phyloP scores from a whole-genome alignment of 345 rosid species.

The Syzygium oleosum region DNA sequence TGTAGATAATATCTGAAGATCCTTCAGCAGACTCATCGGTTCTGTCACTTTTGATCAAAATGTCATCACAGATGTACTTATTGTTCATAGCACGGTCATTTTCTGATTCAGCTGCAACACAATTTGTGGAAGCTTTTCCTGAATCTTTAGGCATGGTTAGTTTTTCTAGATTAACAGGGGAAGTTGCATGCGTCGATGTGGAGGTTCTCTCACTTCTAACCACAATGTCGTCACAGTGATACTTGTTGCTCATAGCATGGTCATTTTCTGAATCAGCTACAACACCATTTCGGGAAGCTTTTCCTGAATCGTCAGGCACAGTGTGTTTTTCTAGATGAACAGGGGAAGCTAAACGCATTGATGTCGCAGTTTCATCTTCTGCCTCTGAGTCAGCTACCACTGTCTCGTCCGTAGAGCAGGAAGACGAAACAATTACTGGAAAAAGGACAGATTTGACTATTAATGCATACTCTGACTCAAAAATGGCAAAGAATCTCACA shows the following conservation, averaged over 20 bases:
- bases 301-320: slow-evolving; percentile 12
- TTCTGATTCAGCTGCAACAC: slow-evolving; percentile 1
- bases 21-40: slow-evolving; percentile 42
- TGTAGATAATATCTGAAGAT: slow-evolving; percentile 60
- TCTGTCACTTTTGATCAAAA: slow-evolving; percentile 23
- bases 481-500: background rate
- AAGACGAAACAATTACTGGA: slow-evolving; percentile 75
- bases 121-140: background rate
- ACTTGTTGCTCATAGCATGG: slow-evolving; percentile 10
- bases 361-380: slow-evolving; percentile 48
- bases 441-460: background rate
- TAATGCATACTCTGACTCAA: background rate
- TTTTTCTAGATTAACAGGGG: slow-evolving; percentile 1
- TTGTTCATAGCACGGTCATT: background rate
- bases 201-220: slow-evolving; percentile 10
- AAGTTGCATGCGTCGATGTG: background rate
- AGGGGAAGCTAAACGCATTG: slow-evolving; percentile 19
- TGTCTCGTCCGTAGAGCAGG: slow-evolving; percentile 95
- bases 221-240: slow-evolving; percentile 12
- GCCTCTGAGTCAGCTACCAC: slow-evolving; percentile 86
- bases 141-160: background rate
- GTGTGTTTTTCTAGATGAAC: background rate
- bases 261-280: slow-evolving; percentile 14
- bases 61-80: slow-evolving; percentile 1
- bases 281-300: background rate